These are phyloP conservation scores for Plantago lanceolata DNA, from an alignment of 305 asterid genomes.

Conservation along the genomic window DNA sequence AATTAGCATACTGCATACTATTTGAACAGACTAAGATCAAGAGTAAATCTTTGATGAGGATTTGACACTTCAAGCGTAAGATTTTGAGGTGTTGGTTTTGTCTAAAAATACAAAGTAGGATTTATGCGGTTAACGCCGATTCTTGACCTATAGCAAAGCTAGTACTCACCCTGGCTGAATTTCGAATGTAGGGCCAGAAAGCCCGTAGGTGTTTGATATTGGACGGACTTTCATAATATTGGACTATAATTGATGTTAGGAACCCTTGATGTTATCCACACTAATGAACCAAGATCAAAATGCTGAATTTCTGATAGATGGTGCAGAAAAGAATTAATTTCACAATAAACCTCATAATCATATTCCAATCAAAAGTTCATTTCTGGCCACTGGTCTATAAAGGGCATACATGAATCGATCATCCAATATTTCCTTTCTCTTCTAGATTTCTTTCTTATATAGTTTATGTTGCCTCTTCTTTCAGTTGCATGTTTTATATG, in stretches of 20 bases:
- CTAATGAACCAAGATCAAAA: background rate
- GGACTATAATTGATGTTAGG: background rate
- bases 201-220: no score
- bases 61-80: no score
- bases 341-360: background rate
- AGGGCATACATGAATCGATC: background rate
- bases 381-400: background rate
- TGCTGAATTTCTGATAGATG: background rate
- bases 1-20: no score
- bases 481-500: background rate
- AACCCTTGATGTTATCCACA: no score
- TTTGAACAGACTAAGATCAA: background rate
- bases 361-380: no score
- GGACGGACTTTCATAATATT: no score
- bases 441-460: background rate
- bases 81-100: background rate
- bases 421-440: background rate
- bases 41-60: background rate
- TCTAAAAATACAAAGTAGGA: background rate
- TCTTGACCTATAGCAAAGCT: background rate
- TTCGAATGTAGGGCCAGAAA: background rate
- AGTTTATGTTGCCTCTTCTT: background rate
- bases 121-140: background rate
- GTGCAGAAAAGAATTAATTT: background rate
- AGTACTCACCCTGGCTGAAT: background rate